Evolutionary conservation across 2,329 filamentous ascomycete species (phyloP).

Genomic region (Fusarium fracticaudum): DNA sequence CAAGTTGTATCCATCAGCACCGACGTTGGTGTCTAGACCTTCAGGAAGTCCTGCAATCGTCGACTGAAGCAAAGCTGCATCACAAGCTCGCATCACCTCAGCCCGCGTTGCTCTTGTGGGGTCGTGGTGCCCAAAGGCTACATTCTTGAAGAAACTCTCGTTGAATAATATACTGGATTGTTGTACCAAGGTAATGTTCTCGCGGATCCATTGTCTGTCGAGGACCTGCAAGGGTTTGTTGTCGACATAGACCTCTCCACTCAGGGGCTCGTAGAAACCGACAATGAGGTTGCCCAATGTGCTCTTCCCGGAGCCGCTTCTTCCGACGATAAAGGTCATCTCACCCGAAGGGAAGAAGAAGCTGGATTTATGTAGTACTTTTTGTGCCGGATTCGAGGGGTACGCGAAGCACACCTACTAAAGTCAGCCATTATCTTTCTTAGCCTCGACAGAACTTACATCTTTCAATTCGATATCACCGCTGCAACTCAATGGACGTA

Average conservation of each 20-base stretch:
- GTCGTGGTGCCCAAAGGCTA: constrained; percentile 73
- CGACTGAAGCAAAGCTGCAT: constrained; percentile 74
- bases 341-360: constrained; percentile 78
- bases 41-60: constrained; percentile 73
- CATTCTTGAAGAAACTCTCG: constrained; percentile 80
- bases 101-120: constrained; percentile 58
- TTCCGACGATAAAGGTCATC: constrained; percentile 83
- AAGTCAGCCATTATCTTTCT: background rate
- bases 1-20: constrained; percentile 73
- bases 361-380: constrained; percentile 68
- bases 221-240: constrained; percentile 68
- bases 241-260: constrained; percentile 76
- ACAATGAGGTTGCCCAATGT: constrained; percentile 84
- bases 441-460: background rate
- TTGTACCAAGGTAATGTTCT: constrained; percentile 82
- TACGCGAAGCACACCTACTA: constrained; percentile 82
- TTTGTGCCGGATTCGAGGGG: constrained; percentile 70
- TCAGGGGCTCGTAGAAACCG: constrained; percentile 75
- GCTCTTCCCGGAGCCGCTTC: constrained; percentile 92
- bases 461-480: constrained; percentile 65
- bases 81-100: constrained; percentile 69
- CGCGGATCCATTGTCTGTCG: constrained; percentile 76
- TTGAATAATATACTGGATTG: constrained; percentile 85
- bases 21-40: constrained; percentile 77
- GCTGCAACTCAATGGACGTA: constrained; percentile 57